Conservation (phyloP, 208 protist species). For the Leishmania arabica region DNA sequence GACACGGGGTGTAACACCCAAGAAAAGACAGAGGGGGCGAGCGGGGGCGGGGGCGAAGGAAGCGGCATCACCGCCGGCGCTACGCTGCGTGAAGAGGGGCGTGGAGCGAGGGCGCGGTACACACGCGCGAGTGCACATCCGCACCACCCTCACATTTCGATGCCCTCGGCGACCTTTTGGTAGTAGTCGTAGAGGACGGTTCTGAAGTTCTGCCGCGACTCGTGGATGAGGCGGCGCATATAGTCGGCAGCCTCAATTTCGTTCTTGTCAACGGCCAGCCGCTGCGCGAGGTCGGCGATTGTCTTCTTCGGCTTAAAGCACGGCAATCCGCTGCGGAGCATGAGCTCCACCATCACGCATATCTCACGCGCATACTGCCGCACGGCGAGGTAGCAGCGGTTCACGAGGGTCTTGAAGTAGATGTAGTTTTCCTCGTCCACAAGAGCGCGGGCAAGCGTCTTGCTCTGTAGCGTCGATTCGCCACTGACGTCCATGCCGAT, state of each 20-base stretch:
- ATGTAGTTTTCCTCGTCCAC: slow-evolving; percentile 86
- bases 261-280: slow-evolving; percentile 70
- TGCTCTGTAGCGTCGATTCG: slow-evolving; percentile 55
- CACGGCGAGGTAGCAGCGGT: slow-evolving; percentile 86
- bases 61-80: too few relatives aligned
- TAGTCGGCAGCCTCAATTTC: slow-evolving; percentile 83
- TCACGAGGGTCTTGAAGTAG: slow-evolving; percentile 75
- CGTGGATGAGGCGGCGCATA: slow-evolving; percentile 78
- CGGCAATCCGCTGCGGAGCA: slow-evolving; percentile 85
- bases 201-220: slow-evolving; percentile 78
- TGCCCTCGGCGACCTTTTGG: slow-evolving; percentile 83
- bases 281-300: slow-evolving; percentile 70
- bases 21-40: not conserved
- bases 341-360: slow-evolving; percentile 82
- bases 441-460: slow-evolving; percentile 62
- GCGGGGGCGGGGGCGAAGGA: too few relatives aligned
- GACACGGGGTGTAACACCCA: not conserved
- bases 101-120: not conserved
- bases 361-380: slow-evolving; percentile 83
- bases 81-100: not conserved
- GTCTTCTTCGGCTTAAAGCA: slow-evolving; percentile 90
- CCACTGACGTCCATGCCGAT: slow-evolving; percentile 85
- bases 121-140: not conserved
- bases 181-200: slow-evolving; percentile 87
- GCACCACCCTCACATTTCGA: slow-evolving; percentile 43